A percentile compares a stretch with the other conserved stretches of the same genome.
These are phyloP conservation scores for Aechmea fasciata DNA, from an alignment of 176 grass and related monocot genomes.

Conservation along the genomic window DNA sequence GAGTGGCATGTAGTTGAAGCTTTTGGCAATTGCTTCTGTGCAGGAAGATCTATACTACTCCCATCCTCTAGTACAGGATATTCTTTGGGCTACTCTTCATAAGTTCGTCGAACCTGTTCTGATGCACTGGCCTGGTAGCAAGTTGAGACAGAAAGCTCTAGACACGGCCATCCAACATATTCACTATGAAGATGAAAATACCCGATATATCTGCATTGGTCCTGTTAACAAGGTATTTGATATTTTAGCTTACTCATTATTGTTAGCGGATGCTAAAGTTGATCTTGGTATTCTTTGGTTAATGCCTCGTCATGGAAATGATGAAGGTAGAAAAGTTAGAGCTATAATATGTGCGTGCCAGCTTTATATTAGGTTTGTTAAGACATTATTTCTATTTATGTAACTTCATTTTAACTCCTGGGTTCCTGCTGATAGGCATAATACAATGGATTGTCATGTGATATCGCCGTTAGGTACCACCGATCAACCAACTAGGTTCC, in stretches of 20 bases:
- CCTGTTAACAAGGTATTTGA: slow-evolving; percentile 79
- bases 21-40: slow-evolving; percentile 17
- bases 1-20: not conserved
- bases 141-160: slow-evolving; percentile 73
- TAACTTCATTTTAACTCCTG: too few species aligned
- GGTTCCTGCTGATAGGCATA: too few species aligned
- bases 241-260: not conserved
- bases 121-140: slow-evolving; percentile 72
- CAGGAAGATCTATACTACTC: slow-evolving; percentile 98
- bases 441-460: too few species aligned
- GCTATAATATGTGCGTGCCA: too few species aligned
- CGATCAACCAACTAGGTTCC: too few species aligned
- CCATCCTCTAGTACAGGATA: slow-evolving; percentile 85
- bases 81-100: slow-evolving; percentile 84
- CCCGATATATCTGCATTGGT: slow-evolving; percentile 90
- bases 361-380: too few species aligned
- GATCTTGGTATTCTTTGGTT: too few species aligned
- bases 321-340: too few species aligned
- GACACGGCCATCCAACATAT: slow-evolving; percentile 67
- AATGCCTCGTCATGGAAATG: too few species aligned
- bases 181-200: slow-evolving; percentile 98
- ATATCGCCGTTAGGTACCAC: too few species aligned
- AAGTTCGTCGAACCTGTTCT: slow-evolving; percentile 90
- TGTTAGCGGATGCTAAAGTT: not conserved
- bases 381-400: too few species aligned